Base-by-base conservation (phyloP, 208 protist genomes). In the Trypanosoma platydactyli region DNA sequence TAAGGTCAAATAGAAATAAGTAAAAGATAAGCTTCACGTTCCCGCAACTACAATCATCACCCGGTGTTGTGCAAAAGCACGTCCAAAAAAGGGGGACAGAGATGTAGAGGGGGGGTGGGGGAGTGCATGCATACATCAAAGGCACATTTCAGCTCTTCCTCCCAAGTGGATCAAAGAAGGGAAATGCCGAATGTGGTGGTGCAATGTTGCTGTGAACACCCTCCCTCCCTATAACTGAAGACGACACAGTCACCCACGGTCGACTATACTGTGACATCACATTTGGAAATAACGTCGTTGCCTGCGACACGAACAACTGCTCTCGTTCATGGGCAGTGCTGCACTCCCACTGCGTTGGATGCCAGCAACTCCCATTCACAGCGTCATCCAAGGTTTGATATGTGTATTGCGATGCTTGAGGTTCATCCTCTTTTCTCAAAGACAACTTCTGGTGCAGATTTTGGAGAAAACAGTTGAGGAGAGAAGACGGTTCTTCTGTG, bases 291-390 rank as follows among this genome's bases (percentile, higher is more conserved):
- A 15, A 69, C 67, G 41, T 46, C 58, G 41, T 30, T n/a, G 80
- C 76, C 62, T 86, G 73, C 5, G 86, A 86, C 15, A 92, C 86
- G 50, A 92, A 89, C 35, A 86, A 60, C 50, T 81, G 77, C 66
- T 92, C 86, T 22, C 83, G 52, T 35, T 92, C 83, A 62, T 92
- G 83, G 2, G 83, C 81, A 1, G 81, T 92, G n/a, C 30, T 30
- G n/a, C 50, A 41, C 50, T 45, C 40, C 51, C 40, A 62, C 25
- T 33, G 22, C 18, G 18, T 40, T 1, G 68, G 62, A 12, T 45
- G 35, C 18, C 22, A 41, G 24, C n/a, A 67, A 48, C 51, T 44
- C 22, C 46, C 61, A 58, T 22, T 30, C 11, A 22, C 13, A 18
- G 38, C 3, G 12, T 3, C 6, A 18, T 22, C n/a, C 24, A 13